Percentiles rank a stretch among this genome's conserved stretches.
Conservation (phyloP, 495 filamentous ascomycete species). For the Hypoxylon trugodes region DNA sequence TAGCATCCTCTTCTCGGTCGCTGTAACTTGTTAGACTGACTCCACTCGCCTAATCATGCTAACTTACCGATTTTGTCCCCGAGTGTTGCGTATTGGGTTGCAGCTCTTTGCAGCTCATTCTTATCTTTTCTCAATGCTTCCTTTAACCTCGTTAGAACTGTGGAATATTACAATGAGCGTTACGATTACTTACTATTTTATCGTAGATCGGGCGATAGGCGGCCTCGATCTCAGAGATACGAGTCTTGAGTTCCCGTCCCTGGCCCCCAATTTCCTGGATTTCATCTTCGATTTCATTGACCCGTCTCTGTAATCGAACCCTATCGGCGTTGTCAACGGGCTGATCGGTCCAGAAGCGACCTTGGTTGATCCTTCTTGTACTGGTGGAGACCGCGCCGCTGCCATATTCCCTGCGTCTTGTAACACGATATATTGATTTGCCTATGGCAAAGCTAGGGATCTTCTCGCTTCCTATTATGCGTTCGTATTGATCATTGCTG, state of each 20-base stretch:
- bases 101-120: conserved; percentile 66
- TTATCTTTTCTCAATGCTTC: conserved; percentile 47
- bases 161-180: neutral
- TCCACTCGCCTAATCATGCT: conserved; percentile 13
- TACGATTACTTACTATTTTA: conserved; percentile 44
- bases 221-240: conserved; percentile 45
- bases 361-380: conserved; percentile 61
- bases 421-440: conserved; percentile 64
- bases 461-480: conserved; percentile 55
- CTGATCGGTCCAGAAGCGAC: conserved; percentile 77
- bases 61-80: conserved; percentile 72
- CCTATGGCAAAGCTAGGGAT: conserved; percentile 72
- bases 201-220: conserved; percentile 13
- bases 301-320: conserved; percentile 51
- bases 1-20: conserved; percentile 61
- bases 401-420: conserved; percentile 78
- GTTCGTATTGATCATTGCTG: conserved; percentile 67
- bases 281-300: conserved; percentile 47
- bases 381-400: conserved; percentile 69
- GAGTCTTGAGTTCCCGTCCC: conserved; percentile 48
- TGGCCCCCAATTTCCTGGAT: conserved; percentile 45
- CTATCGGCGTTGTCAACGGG: conserved; percentile 73
- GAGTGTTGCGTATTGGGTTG: conserved; percentile 68
- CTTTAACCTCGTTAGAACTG: conserved; percentile 45
- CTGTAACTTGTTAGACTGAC: conserved; percentile 48